phyloP scores from a whole-genome alignment of 169 alveolate species.

The Plasmodium cynomolgi region DNA sequence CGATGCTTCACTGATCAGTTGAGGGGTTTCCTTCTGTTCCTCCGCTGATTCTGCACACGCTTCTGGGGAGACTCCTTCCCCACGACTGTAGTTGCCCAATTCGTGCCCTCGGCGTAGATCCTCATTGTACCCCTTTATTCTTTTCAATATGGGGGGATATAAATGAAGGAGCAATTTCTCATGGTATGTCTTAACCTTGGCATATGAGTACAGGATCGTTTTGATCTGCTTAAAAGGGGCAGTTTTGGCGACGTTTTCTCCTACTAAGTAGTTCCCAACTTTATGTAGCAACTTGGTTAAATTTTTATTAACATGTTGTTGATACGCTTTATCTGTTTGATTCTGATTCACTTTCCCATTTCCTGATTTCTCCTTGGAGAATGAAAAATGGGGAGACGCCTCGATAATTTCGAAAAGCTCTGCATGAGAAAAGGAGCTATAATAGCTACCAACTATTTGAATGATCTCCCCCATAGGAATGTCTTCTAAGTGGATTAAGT shows the following conservation, averaged over 20 bases:
- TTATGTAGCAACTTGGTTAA: background rate
- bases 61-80: background rate
- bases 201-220: slow-evolving; percentile 16
- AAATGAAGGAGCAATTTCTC: slow-evolving; percentile 32
- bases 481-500: background rate
- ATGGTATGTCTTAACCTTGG: slow-evolving; percentile 52
- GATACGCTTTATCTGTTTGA: background rate
- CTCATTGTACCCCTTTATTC: slow-evolving; percentile 21
- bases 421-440: slow-evolving; percentile 6
- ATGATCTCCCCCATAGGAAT: slow-evolving; percentile 16
- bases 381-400: background rate
- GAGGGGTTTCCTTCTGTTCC: background rate
- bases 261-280: slow-evolving; percentile 33
- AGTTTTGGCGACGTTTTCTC: background rate
- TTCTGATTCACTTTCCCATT: background rate
- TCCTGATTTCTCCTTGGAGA: background rate
- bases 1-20: background rate
- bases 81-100: background rate
- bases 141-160: slow-evolving; percentile 8
- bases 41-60: background rate
- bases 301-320: background rate
- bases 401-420: slow-evolving; percentile 35
- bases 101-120: background rate
- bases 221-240: background rate
- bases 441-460: slow-evolving; percentile 10